Evolutionary conservation across 768 basidiomycete species (phyloP).

Genomic region (Lepiota subincarnata): DNA sequence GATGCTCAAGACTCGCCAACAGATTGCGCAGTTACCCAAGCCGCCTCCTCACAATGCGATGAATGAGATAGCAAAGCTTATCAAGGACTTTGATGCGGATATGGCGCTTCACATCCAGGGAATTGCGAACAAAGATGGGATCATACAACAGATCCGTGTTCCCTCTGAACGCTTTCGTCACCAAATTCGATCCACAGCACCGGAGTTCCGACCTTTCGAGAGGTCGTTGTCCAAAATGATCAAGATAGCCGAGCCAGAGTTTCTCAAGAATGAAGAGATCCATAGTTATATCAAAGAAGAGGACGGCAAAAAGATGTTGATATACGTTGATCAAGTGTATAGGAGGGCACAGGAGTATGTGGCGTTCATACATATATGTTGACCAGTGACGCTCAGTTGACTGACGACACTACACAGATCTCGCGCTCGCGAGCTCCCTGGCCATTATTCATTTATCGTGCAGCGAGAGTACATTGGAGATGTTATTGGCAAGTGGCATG

Average conservation of each 20-base stretch:
- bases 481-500: constrained; percentile 43
- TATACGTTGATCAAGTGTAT: constrained; percentile 24
- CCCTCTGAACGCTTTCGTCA: constrained; percentile 42
- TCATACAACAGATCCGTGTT: constrained; percentile 54
- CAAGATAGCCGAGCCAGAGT: constrained; percentile 13
- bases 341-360: constrained; percentile 17
- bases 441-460: constrained; percentile 61
- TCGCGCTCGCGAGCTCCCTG: constrained; percentile 67
- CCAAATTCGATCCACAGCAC: constrained; percentile 49
- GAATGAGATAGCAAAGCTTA: constrained; percentile 47
- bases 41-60: constrained; percentile 54
- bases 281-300: constrained; percentile 9
- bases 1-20: constrained; percentile 34
- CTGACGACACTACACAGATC: constrained; percentile 51
- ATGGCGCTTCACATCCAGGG: constrained; percentile 48
- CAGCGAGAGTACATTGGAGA: constrained; percentile 44
- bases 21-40: constrained; percentile 34
- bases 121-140: constrained; percentile 43
- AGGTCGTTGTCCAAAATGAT: constrained; percentile 5
- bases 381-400: too few species aligned
- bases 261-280: constrained; percentile 18
- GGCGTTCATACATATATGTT: background rate
- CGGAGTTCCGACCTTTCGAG: constrained; percentile 52
- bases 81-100: constrained; percentile 44
- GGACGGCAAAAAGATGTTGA: constrained; percentile 3